Conservation (phyloP, 331 rosid species). For the Rosa hybrid region DNA sequence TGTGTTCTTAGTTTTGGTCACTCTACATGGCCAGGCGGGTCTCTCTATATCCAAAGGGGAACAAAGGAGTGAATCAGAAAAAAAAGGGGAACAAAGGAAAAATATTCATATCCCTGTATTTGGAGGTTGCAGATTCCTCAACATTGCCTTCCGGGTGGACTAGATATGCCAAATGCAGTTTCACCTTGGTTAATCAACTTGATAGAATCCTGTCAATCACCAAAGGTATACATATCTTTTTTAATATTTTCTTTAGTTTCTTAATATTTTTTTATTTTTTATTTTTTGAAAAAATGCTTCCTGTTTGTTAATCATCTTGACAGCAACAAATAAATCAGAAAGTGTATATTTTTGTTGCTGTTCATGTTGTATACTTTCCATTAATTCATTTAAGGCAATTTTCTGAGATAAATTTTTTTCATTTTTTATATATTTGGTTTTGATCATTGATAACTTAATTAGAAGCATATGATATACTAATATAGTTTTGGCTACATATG, state of each 20-base stretch:
- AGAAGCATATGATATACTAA: no score
- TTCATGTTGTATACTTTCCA: no score
- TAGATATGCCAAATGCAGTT: background rate
- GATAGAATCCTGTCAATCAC: background rate
- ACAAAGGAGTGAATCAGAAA: background rate
- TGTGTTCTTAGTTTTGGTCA: background rate
- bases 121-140: background rate
- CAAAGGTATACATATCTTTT: background rate
- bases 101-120: background rate
- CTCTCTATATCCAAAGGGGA: background rate
- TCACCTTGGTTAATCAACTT: background rate
- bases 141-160: background rate
- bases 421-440: no score
- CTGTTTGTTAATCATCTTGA: background rate
- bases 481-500: no score
- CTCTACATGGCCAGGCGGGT: background rate
- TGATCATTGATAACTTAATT: no score
- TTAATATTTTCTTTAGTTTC: no score
- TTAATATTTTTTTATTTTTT: no score
- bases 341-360: no score
- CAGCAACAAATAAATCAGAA: no score
- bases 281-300: background rate
- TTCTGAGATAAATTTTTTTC: no score
- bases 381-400: no score
- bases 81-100: no score